Evolutionary conservation across 805 yeast species (phyloP).

Genomic region (Pichia heedii): DNA sequence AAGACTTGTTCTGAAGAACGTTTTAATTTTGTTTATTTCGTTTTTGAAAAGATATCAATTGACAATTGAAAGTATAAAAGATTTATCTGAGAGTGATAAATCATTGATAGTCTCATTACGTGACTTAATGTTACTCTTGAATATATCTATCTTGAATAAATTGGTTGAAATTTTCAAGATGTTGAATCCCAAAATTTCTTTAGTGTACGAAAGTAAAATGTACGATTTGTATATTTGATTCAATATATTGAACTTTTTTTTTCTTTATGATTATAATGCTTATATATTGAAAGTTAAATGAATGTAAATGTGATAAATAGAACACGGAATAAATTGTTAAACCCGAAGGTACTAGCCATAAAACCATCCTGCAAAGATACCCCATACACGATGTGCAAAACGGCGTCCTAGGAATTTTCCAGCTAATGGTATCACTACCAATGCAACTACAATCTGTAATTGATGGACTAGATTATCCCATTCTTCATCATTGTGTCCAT

Average conservation of each 20-base stretch:
- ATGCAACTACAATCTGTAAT: slow-evolving; percentile 45
- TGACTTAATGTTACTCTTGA: slow-evolving; percentile 19
- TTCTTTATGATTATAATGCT: too few relatives aligned
- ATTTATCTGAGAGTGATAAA: background rate
- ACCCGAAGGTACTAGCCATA: background rate
- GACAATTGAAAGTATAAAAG: background rate
- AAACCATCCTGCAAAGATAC: slow-evolving; percentile 19
- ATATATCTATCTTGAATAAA: slow-evolving; percentile 23
- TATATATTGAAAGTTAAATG: too few relatives aligned
- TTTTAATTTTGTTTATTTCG: slow-evolving; percentile 19
- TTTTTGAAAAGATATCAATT: slow-evolving; percentile 14
- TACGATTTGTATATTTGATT: background rate
- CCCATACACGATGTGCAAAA: slow-evolving; percentile 35
- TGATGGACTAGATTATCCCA: slow-evolving; percentile 67
- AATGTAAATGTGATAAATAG: too few relatives aligned
- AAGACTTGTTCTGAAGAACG: slow-evolving; percentile 23
- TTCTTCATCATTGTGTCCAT: slow-evolving; percentile 41
- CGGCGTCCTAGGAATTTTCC: slow-evolving; percentile 64
- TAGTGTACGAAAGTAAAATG: slow-evolving; percentile 8
- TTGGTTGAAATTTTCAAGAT: slow-evolving; percentile 20
- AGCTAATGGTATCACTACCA: slow-evolving; percentile 54
- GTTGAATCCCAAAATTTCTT: slow-evolving; percentile 14
- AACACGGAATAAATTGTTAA: background rate
- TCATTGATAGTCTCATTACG: slow-evolving; percentile 4
- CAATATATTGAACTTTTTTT: background rate